A percentile compares a stretch with the other conserved stretches of the same genome.
Conservation (phyloP, 2,329 filamentous ascomycete genomes). For the Epichloe baconii region DNA sequence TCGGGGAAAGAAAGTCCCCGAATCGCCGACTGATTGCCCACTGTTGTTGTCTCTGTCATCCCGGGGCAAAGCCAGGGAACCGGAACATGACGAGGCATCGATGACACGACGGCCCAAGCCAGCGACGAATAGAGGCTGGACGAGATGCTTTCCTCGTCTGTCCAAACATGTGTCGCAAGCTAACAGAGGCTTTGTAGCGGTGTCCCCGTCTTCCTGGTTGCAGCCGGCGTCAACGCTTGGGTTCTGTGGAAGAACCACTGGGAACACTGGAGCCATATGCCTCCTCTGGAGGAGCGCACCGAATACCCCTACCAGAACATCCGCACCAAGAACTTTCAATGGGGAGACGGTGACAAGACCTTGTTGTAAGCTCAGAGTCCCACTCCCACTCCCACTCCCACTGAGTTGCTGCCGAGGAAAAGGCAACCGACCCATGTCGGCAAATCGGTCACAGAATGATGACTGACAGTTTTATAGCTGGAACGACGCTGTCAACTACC, state of each 20-base stretch:
- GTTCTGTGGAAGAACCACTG: slow-evolving; percentile 91
- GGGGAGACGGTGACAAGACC: slow-evolving; percentile 85
- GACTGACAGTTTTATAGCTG: slow-evolving; percentile 43
- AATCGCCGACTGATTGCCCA: not conserved
- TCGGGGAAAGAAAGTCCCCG: not conserved
- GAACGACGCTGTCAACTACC: slow-evolving; percentile 92
- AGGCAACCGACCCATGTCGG: not conserved
- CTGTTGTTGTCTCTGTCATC: not conserved
- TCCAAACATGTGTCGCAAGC: not conserved
- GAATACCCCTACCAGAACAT: slow-evolving; percentile 99
- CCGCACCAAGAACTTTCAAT: slow-evolving; percentile 87
- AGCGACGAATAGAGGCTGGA: not conserved
- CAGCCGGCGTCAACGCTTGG: slow-evolving; percentile 71
- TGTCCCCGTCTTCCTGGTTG: slow-evolving; percentile 58
- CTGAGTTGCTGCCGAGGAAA: not conserved
- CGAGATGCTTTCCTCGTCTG: not conserved
- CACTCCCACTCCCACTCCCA: too few relatives aligned
- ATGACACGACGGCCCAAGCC: not conserved
- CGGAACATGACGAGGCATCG: not conserved
- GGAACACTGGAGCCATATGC: slow-evolving; percentile 83
- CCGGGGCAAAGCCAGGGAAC: not conserved
- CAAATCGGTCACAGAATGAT: not conserved
- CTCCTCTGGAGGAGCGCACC: slow-evolving; percentile 75
- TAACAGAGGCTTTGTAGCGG: slow-evolving; percentile 37
- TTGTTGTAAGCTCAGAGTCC: slow-evolving; percentile 27